These are phyloP conservation scores for Malassezia slooffiae DNA, from an alignment of 1,284 basidiomycete species.

Conservation along the genomic window DNA sequence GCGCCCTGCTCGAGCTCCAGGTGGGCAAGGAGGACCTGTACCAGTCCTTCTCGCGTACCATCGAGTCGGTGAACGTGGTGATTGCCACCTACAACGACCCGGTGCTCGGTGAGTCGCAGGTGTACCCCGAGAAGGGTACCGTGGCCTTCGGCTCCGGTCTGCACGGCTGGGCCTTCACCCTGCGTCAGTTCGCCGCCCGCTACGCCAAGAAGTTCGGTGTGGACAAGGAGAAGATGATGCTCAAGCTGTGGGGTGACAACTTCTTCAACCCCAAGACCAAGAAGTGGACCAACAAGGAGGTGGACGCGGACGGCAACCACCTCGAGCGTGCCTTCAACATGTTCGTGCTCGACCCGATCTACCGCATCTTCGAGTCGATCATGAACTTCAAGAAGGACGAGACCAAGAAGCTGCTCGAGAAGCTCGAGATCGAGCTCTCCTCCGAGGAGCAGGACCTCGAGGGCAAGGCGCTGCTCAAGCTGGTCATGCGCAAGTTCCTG, in stretches of 20 bases:
- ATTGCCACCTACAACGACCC: constrained; percentile 93
- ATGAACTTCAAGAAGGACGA: constrained; percentile 99
- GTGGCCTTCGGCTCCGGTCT: constrained; percentile 98
- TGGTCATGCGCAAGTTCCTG: constrained; percentile 98
- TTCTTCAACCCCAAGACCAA: constrained; percentile 95
- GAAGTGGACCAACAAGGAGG: constrained; percentile 82
- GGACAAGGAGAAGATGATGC: constrained; percentile 96
- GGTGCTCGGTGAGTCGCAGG: constrained; percentile 93
- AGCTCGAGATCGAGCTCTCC: constrained; percentile 86
- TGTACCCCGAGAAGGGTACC: constrained; percentile 96
- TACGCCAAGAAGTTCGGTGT: constrained; percentile 99
- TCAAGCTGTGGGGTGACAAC: constrained; percentile 98
- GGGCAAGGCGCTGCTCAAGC: constrained; percentile 93
- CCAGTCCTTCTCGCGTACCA: constrained; percentile 94
- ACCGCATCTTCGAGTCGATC: constrained; percentile 93
- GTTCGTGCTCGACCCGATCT: constrained; percentile 99
- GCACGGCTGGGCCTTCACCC: constrained; percentile 99
- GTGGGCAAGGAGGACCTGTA: constrained; percentile 93
- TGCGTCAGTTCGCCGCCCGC: constrained; percentile 87
- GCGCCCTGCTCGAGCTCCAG: constrained; percentile 96
- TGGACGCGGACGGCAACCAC: constrained; percentile 69
- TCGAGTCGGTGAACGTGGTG: constrained; percentile 97
- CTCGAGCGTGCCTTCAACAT: constrained; percentile 57
- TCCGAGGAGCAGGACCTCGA: constrained; percentile 88
- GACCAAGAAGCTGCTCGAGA: constrained; percentile 75